Evolutionary conservation across 768 basidiomycete genomes (phyloP).

Genomic region (Kwoniella heveanensis): DNA sequence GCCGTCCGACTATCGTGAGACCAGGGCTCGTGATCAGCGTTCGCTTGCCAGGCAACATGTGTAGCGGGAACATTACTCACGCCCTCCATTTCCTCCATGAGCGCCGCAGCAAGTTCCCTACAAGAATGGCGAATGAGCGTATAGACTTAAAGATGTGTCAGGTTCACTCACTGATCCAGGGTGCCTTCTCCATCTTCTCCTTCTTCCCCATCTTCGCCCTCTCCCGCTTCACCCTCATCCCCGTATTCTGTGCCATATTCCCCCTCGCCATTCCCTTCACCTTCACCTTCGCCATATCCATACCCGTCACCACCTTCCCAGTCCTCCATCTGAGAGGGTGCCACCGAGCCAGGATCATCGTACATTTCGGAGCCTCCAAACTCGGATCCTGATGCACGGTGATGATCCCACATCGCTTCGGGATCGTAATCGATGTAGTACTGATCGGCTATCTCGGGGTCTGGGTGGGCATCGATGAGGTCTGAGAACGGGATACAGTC

Average conservation of each 20-base stretch:
- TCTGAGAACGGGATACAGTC: slow-evolving; percentile 17
- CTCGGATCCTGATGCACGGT: slow-evolving; percentile 35
- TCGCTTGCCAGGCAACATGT: too few relatives aligned
- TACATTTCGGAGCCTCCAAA: slow-evolving; percentile 44
- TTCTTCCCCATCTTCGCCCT: slow-evolving; percentile 5
- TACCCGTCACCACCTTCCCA: slow-evolving; percentile 34
- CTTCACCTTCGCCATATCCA: slow-evolving; percentile 28
- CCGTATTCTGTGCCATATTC: slow-evolving; percentile 31
- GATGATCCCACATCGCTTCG: slow-evolving; percentile 25
- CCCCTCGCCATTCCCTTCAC: slow-evolving; percentile 23
- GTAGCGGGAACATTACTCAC: slow-evolving; percentile 5
- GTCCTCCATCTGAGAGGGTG: slow-evolving; percentile 27
- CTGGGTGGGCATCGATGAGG: slow-evolving; percentile 41
- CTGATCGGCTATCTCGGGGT: slow-evolving; percentile 41
- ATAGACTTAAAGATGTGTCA: not conserved
- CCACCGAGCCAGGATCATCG: slow-evolving; percentile 46
- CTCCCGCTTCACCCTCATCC: slow-evolving; percentile 35
- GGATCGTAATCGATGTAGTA: slow-evolving; percentile 48
- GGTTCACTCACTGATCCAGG: slow-evolving; percentile 31
- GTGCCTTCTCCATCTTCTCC: slow-evolving; percentile 21
- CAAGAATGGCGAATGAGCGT: not conserved
- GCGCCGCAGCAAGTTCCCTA: slow-evolving; percentile 42
- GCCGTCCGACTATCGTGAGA: slow-evolving; percentile 28
- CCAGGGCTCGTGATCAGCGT: too few relatives aligned
- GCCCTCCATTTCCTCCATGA: slow-evolving; percentile 38